Conservation (phyloP, 1,284 basidiomycete genomes). For the Ustilago shanxiensis region DNA sequence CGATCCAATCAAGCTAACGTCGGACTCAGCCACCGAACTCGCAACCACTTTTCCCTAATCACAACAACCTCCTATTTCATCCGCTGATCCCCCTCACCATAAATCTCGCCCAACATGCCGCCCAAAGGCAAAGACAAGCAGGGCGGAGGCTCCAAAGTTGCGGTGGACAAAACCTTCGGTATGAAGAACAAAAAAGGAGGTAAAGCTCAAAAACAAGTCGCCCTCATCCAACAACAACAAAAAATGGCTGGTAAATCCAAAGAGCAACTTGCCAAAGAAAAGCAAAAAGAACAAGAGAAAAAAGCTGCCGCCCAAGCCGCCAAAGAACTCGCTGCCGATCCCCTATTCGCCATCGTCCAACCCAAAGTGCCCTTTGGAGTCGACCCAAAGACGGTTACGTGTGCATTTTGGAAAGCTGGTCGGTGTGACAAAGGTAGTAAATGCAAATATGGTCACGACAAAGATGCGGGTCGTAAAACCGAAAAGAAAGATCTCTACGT, state of each 20-base stretch:
- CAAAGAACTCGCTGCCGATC: constrained; percentile 73
- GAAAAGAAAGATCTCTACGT: constrained; percentile 97
- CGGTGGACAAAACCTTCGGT: constrained; percentile 76
- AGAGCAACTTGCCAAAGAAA: constrained; percentile 81
- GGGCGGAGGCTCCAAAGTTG: constrained; percentile 73
- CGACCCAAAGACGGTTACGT: constrained; percentile 68
- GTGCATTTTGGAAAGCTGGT: constrained; percentile 68
- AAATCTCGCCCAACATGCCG: constrained; percentile 53
- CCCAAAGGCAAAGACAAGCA: constrained; percentile 62
- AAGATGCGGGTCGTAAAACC: constrained; percentile 86
- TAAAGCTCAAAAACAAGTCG: constrained; percentile 89
- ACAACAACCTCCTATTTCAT: no score
- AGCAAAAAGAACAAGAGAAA: constrained; percentile 83
- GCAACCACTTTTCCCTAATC: no score
- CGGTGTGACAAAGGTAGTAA: constrained; percentile 73
- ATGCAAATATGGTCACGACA: constrained; percentile 91
- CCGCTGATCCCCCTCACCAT: neutral
- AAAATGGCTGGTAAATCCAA: constrained; percentile 78
- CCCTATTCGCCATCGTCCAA: constrained; percentile 69
- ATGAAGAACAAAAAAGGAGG: constrained; percentile 92
- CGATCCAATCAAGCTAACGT: neutral
- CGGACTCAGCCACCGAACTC: neutral
- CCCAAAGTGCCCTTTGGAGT: constrained; percentile 92
- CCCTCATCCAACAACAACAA: constrained; percentile 81
- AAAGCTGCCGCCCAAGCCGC: constrained; percentile 88